phyloP scores from a whole-genome alignment of 2,329 filamentous ascomycete genomes.

The Penicillium sp. region DNA sequence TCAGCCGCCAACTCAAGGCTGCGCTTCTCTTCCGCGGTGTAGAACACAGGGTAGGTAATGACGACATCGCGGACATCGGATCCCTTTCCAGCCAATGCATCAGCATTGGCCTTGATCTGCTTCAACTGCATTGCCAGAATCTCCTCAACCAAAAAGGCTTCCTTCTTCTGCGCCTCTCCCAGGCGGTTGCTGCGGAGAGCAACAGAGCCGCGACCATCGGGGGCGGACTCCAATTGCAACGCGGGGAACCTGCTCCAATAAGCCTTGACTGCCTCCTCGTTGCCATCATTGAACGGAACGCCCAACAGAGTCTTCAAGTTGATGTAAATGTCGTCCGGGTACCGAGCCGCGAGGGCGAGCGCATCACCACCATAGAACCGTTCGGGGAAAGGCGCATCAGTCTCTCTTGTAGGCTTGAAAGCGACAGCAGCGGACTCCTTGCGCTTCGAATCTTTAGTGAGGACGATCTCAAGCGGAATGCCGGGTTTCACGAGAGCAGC shows the following conservation, averaged over 20 bases:
- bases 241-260: slow-evolving; percentile 78
- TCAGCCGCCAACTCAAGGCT: slow-evolving; percentile 81
- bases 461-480: slow-evolving; percentile 93
- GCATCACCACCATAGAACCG: slow-evolving; percentile 90
- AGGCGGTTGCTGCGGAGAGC: slow-evolving; percentile 78
- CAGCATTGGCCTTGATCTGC: slow-evolving; percentile 85
- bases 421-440: slow-evolving; percentile 90
- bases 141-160: slow-evolving; percentile 77
- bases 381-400: slow-evolving; percentile 73
- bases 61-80: slow-evolving; percentile 76
- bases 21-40: slow-evolving; percentile 84
- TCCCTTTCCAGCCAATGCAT: slow-evolving; percentile 74
- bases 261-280: slow-evolving; percentile 58
- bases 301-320: slow-evolving; percentile 93
- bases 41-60: slow-evolving; percentile 87
- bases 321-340: slow-evolving; percentile 89
- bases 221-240: slow-evolving; percentile 62
- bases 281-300: slow-evolving; percentile 51
- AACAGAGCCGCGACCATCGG: slow-evolving; percentile 63
- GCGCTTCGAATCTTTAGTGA: slow-evolving; percentile 95
- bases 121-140: slow-evolving; percentile 94
- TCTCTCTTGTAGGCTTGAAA: slow-evolving; percentile 80
- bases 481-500: slow-evolving; percentile 93
- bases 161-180: slow-evolving; percentile 62
- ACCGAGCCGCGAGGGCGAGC: slow-evolving; percentile 79